Evolutionary conservation across 2,329 filamentous ascomycete genomes (phyloP), one percentile per base, ranked within the genome.

Genomic region (Scedosporium dehoogii): DNA sequence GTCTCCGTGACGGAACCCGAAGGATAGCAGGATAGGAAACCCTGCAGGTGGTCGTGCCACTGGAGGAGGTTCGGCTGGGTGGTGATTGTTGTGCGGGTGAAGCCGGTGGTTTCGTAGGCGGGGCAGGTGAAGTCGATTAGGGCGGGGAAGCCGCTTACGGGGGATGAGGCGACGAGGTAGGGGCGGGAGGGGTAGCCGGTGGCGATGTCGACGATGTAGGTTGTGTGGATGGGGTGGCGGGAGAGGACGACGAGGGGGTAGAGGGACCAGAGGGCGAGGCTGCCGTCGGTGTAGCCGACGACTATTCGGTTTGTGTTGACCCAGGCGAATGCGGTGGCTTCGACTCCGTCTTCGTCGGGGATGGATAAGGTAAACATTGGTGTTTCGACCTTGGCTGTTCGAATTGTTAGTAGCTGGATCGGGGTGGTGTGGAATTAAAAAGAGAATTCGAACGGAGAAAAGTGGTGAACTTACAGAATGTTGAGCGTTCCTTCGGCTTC

Each of bases 131-230:
- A 72, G 68, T 86, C 82, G 4, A 82, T 74, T 9, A 85, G 69
- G 23, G 79, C 81, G 23, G 78, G 72, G 23, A 79, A 76, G 61
- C 83, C 83, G 21, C 81, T 81, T 14, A 85, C 74, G 0, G 83
- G 82, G 3, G 78, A 75, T 1, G 82, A 83, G 6, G 80, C 78
- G n/a, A 85, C 73, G 7, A 84, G 69, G 65, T 81, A 82, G 0
- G 83, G 83, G 62, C 81, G 73, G 1, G 82, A 81, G 3, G 83
- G 83, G 65, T 83, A 85, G 21, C 77, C 81, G 0, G 81, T 81
- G 63, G 76, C 76, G 38, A 86, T 76, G 66, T 85, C 81, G 64
- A 85, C 75, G 3, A 85, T 74, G 61, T 77, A 72, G 58, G 77
- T 82, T 64, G 79, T 77, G 67, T 85, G 83, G n/a, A 81, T 73